phyloP scores from a whole-genome alignment of 257 asterid species.

The Nicotiana tomentosiformis region DNA sequence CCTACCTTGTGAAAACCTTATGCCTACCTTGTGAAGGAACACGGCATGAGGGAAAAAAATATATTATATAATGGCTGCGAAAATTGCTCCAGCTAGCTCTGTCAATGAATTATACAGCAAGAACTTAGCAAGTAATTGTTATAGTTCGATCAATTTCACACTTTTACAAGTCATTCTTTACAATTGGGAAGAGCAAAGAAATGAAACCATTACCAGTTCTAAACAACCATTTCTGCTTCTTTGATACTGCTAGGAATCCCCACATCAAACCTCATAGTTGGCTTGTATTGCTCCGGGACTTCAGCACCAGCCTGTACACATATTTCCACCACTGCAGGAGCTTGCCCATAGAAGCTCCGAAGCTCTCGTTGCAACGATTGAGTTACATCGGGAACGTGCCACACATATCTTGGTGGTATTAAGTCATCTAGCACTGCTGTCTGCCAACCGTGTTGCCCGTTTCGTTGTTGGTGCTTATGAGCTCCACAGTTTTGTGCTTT shows the following conservation, averaged over 20 bases:
- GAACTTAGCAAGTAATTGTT: background rate
- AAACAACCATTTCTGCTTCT: constrained; percentile 96
- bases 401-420: constrained; percentile 82
- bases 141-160: background rate
- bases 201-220: constrained; percentile 12
- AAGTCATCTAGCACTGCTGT: constrained; percentile 70
- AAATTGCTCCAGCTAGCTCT: no score
- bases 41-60: no score
- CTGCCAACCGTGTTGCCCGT: constrained; percentile 99
- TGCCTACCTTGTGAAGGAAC: no score
- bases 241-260: constrained; percentile 65
- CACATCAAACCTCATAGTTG: constrained; percentile 92
- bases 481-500: constrained; percentile 97
- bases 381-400: constrained; percentile 75
- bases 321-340: constrained; percentile 83
- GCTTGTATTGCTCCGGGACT: constrained; percentile 75
- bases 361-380: constrained; percentile 56
- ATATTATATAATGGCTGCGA: no score
- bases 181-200: background rate
- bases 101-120: background rate
- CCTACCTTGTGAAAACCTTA: no score
- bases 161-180: background rate
- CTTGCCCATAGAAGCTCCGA: constrained; percentile 80
- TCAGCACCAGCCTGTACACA: constrained; percentile 81
- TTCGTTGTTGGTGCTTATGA: constrained; percentile 94